A percentile compares a stretch with the other conserved stretches of the same genome.
Conservation (phyloP, 495 filamentous ascomycete species). For the Aspergillus nidulans region DNA sequence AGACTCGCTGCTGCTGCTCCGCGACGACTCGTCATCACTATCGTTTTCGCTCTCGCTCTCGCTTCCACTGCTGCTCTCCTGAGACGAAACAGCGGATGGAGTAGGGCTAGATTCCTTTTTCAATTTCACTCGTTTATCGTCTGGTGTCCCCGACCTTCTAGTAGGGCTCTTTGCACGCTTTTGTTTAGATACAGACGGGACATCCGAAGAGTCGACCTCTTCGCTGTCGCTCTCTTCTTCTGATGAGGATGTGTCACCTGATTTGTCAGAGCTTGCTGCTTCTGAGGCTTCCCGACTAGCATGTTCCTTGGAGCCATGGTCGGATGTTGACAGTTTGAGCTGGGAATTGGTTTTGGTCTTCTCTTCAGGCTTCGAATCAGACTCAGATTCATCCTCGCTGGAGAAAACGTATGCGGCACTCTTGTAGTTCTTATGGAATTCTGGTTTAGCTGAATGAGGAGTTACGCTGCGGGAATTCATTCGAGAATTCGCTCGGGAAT, state of each 20-base stretch:
- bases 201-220: background rate
- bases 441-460: background rate
- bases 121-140: background rate
- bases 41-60: conserved; percentile 6
- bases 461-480: background rate
- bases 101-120: background rate
- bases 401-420: conserved; percentile 24
- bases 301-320: background rate
- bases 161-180: background rate
- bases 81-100: background rate
- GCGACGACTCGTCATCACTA: background rate
- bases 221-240: conserved; percentile 6
- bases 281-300: background rate
- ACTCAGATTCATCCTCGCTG: conserved; percentile 13
- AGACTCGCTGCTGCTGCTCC: background rate
- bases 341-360: background rate
- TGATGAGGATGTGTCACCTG: background rate
- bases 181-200: background rate
- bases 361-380: conserved; percentile 3
- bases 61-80: background rate
- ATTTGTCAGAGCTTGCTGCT: background rate
- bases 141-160: background rate
- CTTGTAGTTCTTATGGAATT: conserved; percentile 14
- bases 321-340: background rate
- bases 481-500: conserved; percentile 8